These are phyloP conservation scores for Scheffersomyces amazonensis DNA, from an alignment of 805 yeast species.

Conservation along the genomic window DNA sequence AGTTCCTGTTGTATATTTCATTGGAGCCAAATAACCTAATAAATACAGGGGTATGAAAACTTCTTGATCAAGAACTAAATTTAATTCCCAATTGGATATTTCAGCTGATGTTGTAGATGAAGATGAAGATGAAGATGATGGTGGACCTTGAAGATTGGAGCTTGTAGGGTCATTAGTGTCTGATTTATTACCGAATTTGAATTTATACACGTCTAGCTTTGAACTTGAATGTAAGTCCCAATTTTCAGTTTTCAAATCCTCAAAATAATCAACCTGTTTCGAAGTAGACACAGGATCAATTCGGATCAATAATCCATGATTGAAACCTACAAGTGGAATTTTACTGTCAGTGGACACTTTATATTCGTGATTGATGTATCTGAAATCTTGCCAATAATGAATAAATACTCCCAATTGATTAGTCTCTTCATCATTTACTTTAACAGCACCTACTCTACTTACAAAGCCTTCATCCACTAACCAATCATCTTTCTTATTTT, in stretches of 20 bases:
- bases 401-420: slow-evolving; percentile 30
- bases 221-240: slow-evolving; percentile 21
- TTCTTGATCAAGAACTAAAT: slow-evolving; percentile 21
- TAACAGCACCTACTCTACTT: slow-evolving; percentile 24
- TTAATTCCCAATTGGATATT: slow-evolving; percentile 18
- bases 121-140: neutral
- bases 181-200: neutral
- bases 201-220: slow-evolving; percentile 1
- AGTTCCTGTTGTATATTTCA: neutral
- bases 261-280: slow-evolving; percentile 15
- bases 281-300: slow-evolving; percentile 11
- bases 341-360: slow-evolving; percentile 1
- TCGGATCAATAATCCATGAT: slow-evolving; percentile 19
- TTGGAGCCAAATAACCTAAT: slow-evolving; percentile 27
- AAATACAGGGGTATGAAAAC: slow-evolving; percentile 25
- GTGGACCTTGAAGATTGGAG: neutral
- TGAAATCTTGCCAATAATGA: slow-evolving; percentile 34
- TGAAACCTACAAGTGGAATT: slow-evolving; percentile 11
- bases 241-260: slow-evolving; percentile 10
- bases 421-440: slow-evolving; percentile 18
- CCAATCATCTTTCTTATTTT: slow-evolving; percentile 13
- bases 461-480: slow-evolving; percentile 17
- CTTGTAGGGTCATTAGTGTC: neutral
- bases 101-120: neutral
- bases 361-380: slow-evolving; percentile 23